Conservation (phyloP, 176 grass and related monocot species). For the Ampelocalamus luodianensis region DNA sequence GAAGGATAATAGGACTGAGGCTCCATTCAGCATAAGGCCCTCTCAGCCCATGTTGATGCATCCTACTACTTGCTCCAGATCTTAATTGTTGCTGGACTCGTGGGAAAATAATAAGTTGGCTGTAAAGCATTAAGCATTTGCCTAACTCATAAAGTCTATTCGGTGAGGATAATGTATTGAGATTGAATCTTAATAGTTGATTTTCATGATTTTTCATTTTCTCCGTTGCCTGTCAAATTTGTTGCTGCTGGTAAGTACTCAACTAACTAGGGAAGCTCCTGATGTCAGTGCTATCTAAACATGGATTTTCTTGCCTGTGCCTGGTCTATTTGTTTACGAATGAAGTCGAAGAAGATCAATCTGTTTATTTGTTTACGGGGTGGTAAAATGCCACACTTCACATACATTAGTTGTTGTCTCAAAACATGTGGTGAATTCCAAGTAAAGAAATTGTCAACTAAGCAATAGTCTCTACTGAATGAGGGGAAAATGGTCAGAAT, state of each 20-base stretch:
- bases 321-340: neutral
- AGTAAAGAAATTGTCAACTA: neutral
- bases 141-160: slow-evolving; percentile 62
- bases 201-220: slow-evolving; percentile 17
- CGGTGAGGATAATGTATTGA: slow-evolving; percentile 54
- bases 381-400: no score
- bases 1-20: slow-evolving; percentile 56
- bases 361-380: neutral
- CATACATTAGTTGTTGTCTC: no score
- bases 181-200: slow-evolving; percentile 52
- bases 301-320: neutral
- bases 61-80: slow-evolving; percentile 64
- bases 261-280: neutral
- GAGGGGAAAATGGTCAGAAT: neutral
- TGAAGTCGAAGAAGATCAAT: neutral
- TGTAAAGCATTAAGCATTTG: slow-evolving; percentile 61
- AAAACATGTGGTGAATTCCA: neutral
- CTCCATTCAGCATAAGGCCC: slow-evolving; percentile 66
- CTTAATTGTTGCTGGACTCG: slow-evolving; percentile 55
- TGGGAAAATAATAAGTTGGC: slow-evolving; percentile 70
- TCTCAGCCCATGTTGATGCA: slow-evolving; percentile 65
- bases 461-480: neutral
- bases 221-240: neutral
- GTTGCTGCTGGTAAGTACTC: neutral
- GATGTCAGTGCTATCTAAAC: neutral